Conservation (phyloP, 2,329 filamentous ascomycete species). For the Ophiocordyceps sinensis region DNA sequence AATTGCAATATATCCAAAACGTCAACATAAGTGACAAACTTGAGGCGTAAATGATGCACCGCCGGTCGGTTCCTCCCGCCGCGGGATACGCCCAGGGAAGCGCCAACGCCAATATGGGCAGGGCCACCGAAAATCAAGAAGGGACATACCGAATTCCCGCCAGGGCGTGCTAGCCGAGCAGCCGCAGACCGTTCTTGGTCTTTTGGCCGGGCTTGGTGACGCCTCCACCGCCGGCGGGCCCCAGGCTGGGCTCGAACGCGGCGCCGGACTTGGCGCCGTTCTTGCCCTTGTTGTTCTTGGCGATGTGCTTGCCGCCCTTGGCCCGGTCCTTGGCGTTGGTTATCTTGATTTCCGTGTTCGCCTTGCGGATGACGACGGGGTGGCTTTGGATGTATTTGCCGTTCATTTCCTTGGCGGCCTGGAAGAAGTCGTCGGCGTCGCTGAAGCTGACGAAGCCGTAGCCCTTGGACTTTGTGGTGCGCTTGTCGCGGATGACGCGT, state of each 20-base stretch:
- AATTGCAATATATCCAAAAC: too few species aligned
- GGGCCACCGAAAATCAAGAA: background rate
- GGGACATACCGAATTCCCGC: background rate
- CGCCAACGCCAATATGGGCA: background rate
- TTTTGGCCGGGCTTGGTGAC: constrained; percentile 49
- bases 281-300: constrained; percentile 18
- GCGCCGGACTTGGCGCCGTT: constrained; percentile 16
- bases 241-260: constrained; percentile 35
- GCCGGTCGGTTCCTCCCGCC: background rate
- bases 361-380: constrained; percentile 74
- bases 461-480: constrained; percentile 89
- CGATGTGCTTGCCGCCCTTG: constrained; percentile 20
- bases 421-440: constrained; percentile 91
- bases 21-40: too few species aligned
- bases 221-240: constrained; percentile 33
- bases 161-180: constrained; percentile 34
- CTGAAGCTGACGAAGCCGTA: constrained; percentile 95
- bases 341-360: constrained; percentile 81
- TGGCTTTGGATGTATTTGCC: constrained; percentile 98
- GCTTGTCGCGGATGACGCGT: constrained; percentile 86
- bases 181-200: constrained; percentile 50
- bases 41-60: too few species aligned
- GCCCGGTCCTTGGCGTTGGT: constrained; percentile 50
- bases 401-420: constrained; percentile 94
- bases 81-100: background rate